Percentiles rank a stretch among this genome's conserved stretches.
Conservation (phyloP, 805 yeast genomes). For the Wickerhamomyces ciferrii region DNA sequence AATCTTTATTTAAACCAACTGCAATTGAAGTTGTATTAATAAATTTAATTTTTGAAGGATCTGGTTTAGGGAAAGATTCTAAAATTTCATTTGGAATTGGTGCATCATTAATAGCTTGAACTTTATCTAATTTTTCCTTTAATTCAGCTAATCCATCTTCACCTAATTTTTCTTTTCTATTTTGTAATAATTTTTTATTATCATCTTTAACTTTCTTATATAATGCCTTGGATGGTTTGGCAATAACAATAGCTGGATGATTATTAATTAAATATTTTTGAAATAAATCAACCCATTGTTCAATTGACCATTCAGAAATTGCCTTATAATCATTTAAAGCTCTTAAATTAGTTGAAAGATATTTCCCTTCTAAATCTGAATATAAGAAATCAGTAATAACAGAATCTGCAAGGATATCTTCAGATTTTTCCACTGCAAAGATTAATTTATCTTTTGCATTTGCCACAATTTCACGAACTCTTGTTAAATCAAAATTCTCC, state of each 20-base stretch:
- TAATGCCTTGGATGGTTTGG: constrained; percentile 61
- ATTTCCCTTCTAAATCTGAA: constrained; percentile 58
- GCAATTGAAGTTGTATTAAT: constrained; percentile 63
- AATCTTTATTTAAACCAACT: constrained; percentile 42
- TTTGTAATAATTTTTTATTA: constrained; percentile 41
- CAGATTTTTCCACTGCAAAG: constrained; percentile 55
- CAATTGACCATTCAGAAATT: constrained; percentile 53
- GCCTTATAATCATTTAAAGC: constrained; percentile 49
- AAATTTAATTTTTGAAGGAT: constrained; percentile 69
- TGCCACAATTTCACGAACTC: constrained; percentile 64
- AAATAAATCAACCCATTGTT: constrained; percentile 62
- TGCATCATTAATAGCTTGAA: constrained; percentile 63
- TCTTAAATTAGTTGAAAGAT: constrained; percentile 49
- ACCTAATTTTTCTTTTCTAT: constrained; percentile 50
- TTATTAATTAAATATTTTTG: constrained; percentile 51
- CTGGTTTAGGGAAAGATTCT: constrained; percentile 60
- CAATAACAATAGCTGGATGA: constrained; percentile 60
- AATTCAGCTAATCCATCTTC: constrained; percentile 52
- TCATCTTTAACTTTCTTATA: constrained; percentile 48
- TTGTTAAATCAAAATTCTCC: constrained; percentile 50
- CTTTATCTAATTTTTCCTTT: constrained; percentile 46
- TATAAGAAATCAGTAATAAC: constrained; percentile 80
- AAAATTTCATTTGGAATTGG: constrained; percentile 72
- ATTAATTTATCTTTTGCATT: constrained; percentile 59
- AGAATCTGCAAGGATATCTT: constrained; percentile 54